Conservation (phyloP, 352 stramenopile genomes). For the Globisporangium apiculatum region DNA sequence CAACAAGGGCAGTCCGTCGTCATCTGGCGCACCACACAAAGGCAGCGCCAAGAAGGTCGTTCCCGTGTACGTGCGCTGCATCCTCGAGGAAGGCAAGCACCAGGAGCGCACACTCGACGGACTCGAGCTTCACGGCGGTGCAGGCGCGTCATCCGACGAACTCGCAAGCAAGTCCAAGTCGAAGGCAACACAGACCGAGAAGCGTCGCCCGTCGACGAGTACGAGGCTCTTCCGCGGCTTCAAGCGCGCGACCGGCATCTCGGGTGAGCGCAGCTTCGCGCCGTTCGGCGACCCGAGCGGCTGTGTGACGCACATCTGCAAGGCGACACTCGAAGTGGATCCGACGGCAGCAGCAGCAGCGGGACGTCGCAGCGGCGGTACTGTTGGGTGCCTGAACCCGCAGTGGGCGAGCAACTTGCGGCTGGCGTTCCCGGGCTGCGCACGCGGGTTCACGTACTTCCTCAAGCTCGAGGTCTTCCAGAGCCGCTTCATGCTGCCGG, state of each 20-base stretch:
- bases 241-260: conserved; percentile 65
- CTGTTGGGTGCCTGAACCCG: conserved; percentile 25
- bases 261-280: conserved; percentile 61
- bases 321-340: conserved; percentile 23
- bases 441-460: conserved; percentile 68
- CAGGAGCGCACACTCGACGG: conserved; percentile 69
- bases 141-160: conserved; percentile 6
- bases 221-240: conserved; percentile 69
- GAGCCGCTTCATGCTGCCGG: conserved; percentile 75
- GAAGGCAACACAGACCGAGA: conserved; percentile 16
- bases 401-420: conserved; percentile 73
- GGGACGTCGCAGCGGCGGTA: conserved; percentile 2
- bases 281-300: conserved; percentile 65
- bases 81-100: conserved; percentile 71
- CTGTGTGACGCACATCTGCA: conserved; percentile 73
- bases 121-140: conserved; percentile 25
- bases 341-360: too few relatives aligned
- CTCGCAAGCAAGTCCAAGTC: conserved; percentile 13
- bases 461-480: conserved; percentile 80
- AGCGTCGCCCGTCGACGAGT: conserved; percentile 43
- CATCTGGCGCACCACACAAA: neutral
- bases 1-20: neutral
- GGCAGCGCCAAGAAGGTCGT: conserved; percentile 33
- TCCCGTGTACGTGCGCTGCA: conserved; percentile 66
- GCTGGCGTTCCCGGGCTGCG: conserved; percentile 68